Conservation (phyloP, 768 basidiomycete species). For the Russula olivacea region DNA sequence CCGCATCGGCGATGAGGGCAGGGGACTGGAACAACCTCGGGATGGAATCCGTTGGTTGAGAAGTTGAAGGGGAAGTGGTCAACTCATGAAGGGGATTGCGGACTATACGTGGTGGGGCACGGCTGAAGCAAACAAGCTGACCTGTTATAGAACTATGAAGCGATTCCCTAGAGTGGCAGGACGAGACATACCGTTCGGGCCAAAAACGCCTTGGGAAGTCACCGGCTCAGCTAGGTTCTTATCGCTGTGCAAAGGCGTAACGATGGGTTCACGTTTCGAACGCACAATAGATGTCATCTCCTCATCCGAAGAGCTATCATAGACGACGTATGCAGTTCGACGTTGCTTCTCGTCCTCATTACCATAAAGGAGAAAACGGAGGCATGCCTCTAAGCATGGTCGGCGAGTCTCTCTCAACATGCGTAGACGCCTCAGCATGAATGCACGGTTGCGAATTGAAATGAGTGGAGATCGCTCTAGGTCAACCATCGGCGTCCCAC, state of each 20-base stretch:
- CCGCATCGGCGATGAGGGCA: conserved; percentile 65
- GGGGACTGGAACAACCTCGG: conserved; percentile 52
- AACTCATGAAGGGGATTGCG: conserved; percentile 49
- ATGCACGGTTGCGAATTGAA: conserved; percentile 67
- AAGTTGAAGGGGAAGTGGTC: conserved; percentile 39
- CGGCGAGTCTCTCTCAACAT: conserved; percentile 63
- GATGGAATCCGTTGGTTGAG: conserved; percentile 28
- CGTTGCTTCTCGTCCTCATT: conserved; percentile 50
- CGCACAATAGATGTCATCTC: conserved; percentile 37
- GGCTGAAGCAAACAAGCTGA: conserved; percentile 82
- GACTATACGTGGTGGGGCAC: conserved; percentile 65
- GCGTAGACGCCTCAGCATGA: conserved; percentile 71
- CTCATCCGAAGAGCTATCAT: conserved; percentile 63
- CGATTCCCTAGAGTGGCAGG: background rate
- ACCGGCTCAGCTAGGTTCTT: conserved; percentile 81
- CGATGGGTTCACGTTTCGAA: conserved; percentile 45
- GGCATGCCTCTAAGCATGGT: conserved; percentile 80
- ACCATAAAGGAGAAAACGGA: conserved; percentile 72
- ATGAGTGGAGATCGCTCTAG: conserved; percentile 81
- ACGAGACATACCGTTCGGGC: conserved; percentile 64
- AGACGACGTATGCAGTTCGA: conserved; percentile 40
- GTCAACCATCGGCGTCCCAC: conserved; percentile 67
- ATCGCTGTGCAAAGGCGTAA: conserved; percentile 52
- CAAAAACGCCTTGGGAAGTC: conserved; percentile 84
- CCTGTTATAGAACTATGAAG: conserved; percentile 41